Base-by-base conservation (phyloP, 148 eudicot species). In the Rhododendron kiyosumense region DNA sequence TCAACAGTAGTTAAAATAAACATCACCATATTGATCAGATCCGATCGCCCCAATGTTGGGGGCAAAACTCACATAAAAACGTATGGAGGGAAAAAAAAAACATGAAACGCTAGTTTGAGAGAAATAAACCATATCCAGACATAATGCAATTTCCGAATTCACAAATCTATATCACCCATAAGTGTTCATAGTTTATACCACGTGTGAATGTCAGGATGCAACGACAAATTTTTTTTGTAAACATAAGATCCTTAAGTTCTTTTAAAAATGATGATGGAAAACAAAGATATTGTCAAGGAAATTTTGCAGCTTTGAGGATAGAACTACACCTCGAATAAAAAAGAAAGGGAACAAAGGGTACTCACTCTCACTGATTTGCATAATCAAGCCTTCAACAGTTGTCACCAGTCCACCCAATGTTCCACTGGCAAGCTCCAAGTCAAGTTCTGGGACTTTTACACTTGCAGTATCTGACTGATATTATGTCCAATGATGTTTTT, bases 351-450 rank as follows among this genome's bases (percentile, higher is more conserved):
- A 6, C 17, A n/a, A 78, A 81, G 22, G 77, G 75, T 51, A 91
- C 98, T 92, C 86, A 97, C 99, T 94, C 87, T 94, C 99, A 89
- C 95, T 87, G 81, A 97, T 93, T 87, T 97, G 88, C 59, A 94
- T 89, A 78, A 97, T 94, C 89, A 97, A 89, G 86, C 99, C 99
- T 89, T 97, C 98, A 85, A 95, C 88, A 24, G 98, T 97, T 78
- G 99, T 97, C 82, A 97, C 99, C 57, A 92, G 85, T 87, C 99
- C 99, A 87, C 99, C 99, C 91, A 97, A 88, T 43, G 98, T 95
- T 89, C 99, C 99, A 88, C 98, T 91, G 48, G 90, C 84, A 54
- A 97, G 92, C 93, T 95, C 99, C 92, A 97, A 86, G 83, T 95
- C 98, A 85, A 97, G 91, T 88, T 97, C 99, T 36, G 98, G 99